phyloP scores from a whole-genome alignment of 306 rosid genomes.

The Castanea sativa region DNA sequence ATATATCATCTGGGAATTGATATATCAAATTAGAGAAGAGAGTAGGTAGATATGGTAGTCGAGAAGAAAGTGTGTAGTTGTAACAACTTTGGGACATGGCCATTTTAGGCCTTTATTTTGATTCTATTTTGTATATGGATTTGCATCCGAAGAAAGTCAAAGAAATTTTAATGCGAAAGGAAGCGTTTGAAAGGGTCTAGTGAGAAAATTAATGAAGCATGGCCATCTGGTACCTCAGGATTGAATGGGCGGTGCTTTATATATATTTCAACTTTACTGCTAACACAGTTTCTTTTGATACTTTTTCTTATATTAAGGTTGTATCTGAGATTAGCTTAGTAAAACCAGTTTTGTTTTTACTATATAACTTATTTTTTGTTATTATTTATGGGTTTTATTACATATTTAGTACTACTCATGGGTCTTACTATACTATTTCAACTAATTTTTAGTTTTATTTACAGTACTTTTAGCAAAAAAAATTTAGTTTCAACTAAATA shows the following conservation, averaged over 20 bases:
- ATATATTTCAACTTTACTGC: background rate
- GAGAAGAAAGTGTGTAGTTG: background rate
- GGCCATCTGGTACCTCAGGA: background rate
- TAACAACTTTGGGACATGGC: background rate
- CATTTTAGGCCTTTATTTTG: background rate
- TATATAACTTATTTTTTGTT: too few species aligned
- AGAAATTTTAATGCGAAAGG: background rate
- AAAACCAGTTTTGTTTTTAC: too few species aligned
- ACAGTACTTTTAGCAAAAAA: too few species aligned
- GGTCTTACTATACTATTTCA: too few species aligned
- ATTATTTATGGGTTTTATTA: too few species aligned
- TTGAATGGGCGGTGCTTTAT: background rate
- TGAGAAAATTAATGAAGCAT: background rate
- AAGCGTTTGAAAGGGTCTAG: background rate
- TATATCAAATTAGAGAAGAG: background rate
- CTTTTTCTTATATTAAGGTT: too few species aligned
- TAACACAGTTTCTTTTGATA: too few species aligned
- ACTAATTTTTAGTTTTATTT: too few species aligned
- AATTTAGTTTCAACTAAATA: too few species aligned
- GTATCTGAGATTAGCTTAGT: too few species aligned
- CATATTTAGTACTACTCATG: too few species aligned
- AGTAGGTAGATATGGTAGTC: background rate
- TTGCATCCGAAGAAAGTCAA: background rate
- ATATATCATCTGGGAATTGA: background rate
- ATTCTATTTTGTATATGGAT: too few species aligned